Conservation (phyloP, 106 monocot species). For the Cymbidium sinense region DNA sequence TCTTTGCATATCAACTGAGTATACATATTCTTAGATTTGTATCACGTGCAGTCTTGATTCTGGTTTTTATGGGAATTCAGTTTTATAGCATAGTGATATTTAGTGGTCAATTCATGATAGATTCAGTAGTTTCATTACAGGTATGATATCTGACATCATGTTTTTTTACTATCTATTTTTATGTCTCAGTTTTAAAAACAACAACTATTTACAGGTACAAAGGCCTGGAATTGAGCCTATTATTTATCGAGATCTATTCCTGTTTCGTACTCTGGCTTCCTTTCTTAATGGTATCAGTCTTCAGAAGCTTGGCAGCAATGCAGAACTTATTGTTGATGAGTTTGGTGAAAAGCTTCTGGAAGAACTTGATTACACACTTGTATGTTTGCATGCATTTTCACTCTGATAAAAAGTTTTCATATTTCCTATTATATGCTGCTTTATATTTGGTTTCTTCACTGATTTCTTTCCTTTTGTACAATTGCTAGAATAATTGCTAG, state of each 20-base stretch:
- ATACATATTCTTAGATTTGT: not conserved
- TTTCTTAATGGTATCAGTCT: slow-evolving; percentile 95
- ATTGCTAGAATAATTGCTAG: no score
- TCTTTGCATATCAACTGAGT: not conserved
- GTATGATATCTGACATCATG: not conserved
- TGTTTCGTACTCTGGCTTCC: slow-evolving; percentile 95
- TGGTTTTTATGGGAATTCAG: not conserved
- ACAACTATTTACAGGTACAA: slow-evolving; percentile 52
- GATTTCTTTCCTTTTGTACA: not conserved
- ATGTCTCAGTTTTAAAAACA: not conserved
- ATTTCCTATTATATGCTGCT: not conserved
- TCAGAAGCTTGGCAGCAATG: slow-evolving; percentile 97
- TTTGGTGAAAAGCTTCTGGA: slow-evolving; percentile 98
- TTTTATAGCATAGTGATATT: not conserved
- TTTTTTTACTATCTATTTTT: not conserved
- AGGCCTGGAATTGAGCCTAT: slow-evolving; percentile 97
- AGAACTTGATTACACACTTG: slow-evolving; percentile 96
- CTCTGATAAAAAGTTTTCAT: not conserved
- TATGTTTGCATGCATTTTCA: slow-evolving; percentile 19
- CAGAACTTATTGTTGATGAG: slow-evolving; percentile 99
- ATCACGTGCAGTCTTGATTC: not conserved
- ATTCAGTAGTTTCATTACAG: not conserved
- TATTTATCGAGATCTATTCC: slow-evolving; percentile 96
- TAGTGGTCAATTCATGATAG: not conserved
- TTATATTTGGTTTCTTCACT: not conserved